A percentile compares a stretch with the other conserved stretches of the same genome.
These are phyloP conservation scores for Hymenoscyphus occultus DNA, from an alignment of 2,329 filamentous ascomycete genomes.

Conservation along the genomic window DNA sequence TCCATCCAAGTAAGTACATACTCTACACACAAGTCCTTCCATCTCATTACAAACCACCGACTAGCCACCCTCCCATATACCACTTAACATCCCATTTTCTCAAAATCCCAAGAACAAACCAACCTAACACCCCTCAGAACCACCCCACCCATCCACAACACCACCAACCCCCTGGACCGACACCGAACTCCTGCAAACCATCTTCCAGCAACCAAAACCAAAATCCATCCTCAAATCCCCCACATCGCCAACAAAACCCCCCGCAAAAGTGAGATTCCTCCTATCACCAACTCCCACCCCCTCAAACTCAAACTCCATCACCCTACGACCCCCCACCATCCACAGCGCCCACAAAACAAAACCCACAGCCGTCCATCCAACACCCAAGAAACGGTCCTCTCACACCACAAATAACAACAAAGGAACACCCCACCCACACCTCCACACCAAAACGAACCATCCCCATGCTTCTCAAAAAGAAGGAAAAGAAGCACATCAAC, in stretches of 20 bases:
- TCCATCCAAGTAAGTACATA: neutral
- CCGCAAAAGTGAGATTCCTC: neutral
- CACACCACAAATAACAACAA: too few species aligned
- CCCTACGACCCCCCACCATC: too few species aligned
- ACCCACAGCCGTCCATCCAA: too few species aligned
- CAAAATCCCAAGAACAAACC: neutral
- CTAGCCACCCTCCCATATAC: neutral
- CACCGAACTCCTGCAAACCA: neutral
- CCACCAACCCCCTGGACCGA: neutral
- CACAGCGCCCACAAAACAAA: too few species aligned
- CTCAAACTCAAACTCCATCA: too few species aligned
- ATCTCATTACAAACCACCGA: neutral
- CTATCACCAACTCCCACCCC: too few species aligned
- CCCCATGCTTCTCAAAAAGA: too few species aligned
- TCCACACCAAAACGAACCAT: too few species aligned
- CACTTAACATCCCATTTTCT: neutral
- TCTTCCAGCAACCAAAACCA: neutral
- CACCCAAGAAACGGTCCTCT: too few species aligned
- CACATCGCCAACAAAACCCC: neutral
- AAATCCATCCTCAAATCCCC: neutral
- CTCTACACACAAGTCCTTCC: neutral
- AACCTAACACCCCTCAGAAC: neutral
- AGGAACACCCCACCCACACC: too few species aligned
- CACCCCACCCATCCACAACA: neutral
- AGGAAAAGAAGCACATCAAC: too few species aligned